These are phyloP conservation scores for Angomonas deanei DNA, from an alignment of 208 protist species.

Conservation along the genomic window DNA sequence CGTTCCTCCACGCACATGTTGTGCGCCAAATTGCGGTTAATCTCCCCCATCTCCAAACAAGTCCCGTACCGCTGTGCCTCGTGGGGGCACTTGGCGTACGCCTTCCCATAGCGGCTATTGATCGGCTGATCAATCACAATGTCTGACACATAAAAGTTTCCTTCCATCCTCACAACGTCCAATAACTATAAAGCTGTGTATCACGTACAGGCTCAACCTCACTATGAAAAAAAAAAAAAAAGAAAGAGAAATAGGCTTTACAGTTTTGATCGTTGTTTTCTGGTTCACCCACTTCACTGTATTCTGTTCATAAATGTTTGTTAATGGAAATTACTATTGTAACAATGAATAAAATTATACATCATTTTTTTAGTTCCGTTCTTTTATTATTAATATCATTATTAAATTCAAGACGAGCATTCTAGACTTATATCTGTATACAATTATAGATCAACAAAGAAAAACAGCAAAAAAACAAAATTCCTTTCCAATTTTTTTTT, in stretches of 20 bases:
- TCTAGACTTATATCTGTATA: conserved; percentile 2
- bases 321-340: no score
- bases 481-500: conserved; percentile 4
- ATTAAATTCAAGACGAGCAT: no score
- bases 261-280: no score
- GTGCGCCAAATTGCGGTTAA: conserved; percentile 57
- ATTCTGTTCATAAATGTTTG: no score
- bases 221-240: conserved; percentile 2
- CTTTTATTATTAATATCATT: background rate
- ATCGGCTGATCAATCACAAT: conserved; percentile 56
- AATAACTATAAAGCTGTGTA: background rate
- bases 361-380: background rate
- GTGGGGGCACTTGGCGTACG: conserved; percentile 46
- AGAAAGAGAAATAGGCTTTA: background rate
- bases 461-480: background rate
- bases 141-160: conserved; percentile 85
- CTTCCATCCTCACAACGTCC: conserved; percentile 41
- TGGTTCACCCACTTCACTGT: no score
- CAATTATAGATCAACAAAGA: conserved; percentile 2
- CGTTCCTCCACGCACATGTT: conserved; percentile 58
- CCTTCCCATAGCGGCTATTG: conserved; percentile 47
- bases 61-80: conserved; percentile 50
- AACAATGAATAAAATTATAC: no score
- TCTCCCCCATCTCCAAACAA: conserved; percentile 72
- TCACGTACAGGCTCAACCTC: no score